Percentiles rank a stretch among this genome's conserved stretches.
Conservation (phyloP, 1,139 yeast species). For the Hyphopichia pseudoburtonii region DNA sequence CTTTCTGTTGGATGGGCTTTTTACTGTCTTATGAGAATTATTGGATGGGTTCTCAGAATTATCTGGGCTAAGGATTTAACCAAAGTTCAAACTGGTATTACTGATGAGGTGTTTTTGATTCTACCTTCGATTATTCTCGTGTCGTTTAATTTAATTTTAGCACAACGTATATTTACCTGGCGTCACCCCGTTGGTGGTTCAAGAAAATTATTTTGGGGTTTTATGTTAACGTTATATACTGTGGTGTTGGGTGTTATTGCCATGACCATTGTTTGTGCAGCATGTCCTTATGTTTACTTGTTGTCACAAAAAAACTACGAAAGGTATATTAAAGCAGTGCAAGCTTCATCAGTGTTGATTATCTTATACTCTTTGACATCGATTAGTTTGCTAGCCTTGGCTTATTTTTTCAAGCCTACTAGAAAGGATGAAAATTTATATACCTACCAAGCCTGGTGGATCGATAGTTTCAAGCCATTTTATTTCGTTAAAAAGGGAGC, state of each 20-base stretch:
- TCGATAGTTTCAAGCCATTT: slow-evolving; percentile 56
- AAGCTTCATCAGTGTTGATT: slow-evolving; percentile 58
- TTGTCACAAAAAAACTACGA: slow-evolving; percentile 44
- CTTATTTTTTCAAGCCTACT: slow-evolving; percentile 61
- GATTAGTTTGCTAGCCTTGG: slow-evolving; percentile 45
- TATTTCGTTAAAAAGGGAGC: slow-evolving; percentile 56
- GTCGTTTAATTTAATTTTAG: slow-evolving; percentile 62
- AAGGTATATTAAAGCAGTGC: slow-evolving; percentile 57
- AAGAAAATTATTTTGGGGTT: slow-evolving; percentile 49
- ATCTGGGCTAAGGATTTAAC: slow-evolving; percentile 55
- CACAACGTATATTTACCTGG: slow-evolving; percentile 81
- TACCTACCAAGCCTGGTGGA: slow-evolving; percentile 81
- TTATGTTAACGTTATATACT: slow-evolving; percentile 53
- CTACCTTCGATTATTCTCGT: slow-evolving; percentile 57
- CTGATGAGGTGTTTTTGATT: slow-evolving; percentile 59
- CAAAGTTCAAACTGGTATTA: slow-evolving; percentile 51
- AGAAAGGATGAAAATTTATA: slow-evolving; percentile 50
- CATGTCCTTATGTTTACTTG: slow-evolving; percentile 62
- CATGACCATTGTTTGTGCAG: slow-evolving; percentile 69
- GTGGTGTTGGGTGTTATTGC: slow-evolving; percentile 59
- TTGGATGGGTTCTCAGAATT: slow-evolving; percentile 64
- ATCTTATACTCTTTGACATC: slow-evolving; percentile 61
- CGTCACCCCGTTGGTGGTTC: slow-evolving; percentile 78
- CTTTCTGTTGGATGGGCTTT: slow-evolving; percentile 55
- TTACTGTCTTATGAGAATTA: slow-evolving; percentile 50